Evolutionary conservation across 305 asterid genomes (phyloP), one percentile per base, ranked within the genome.

Genomic region (Fraxinus greggii): DNA sequence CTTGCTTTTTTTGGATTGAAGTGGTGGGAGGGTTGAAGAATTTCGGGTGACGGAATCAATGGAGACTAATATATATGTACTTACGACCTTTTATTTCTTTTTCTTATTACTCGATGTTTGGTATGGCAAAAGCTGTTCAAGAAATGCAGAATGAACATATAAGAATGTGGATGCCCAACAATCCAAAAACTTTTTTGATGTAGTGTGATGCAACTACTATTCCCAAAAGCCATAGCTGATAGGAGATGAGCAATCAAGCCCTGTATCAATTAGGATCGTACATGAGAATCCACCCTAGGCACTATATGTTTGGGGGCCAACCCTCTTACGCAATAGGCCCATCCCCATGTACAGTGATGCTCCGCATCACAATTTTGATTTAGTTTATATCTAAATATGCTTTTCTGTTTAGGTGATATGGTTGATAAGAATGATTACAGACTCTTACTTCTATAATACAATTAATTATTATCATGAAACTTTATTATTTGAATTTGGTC

Each of bases 341-440:
- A 40, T 4, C 51, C 51, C 51, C 51, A 40, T 40, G 51, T 54
- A n/a, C 3, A 54, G 63, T 5, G 63, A 54, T 54, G 63, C 63
- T 54, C 0, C 9, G 0, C 24, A 5, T 54, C 63, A 19, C 63
- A 54, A 54, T 5, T 54, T 54, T 5, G 65, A n/a, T 54, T 54
- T 6, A 54, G 24, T 54, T 19, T 54, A 54, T 19, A 56, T n/a
- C 65, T 1, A 56, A 56, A 56, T n/a, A 56, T 19, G 26, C 4
- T n/a, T 56, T 19, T 56, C 1, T 19, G 26, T 7, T 56, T 5
- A 1, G 12, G 10, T 19, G 4, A 56, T 56, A 56, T 7, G 28
- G 72, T 86, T 83, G 81, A 54, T n/a, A 54, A n/a, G 3, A 54
- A n/a, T n/a, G 65, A 54, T 54, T 54, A 54, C 3, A 54, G 26